Base-by-base conservation (phyloP, 495 filamentous ascomycete species). In the Penicillium coffeae region DNA sequence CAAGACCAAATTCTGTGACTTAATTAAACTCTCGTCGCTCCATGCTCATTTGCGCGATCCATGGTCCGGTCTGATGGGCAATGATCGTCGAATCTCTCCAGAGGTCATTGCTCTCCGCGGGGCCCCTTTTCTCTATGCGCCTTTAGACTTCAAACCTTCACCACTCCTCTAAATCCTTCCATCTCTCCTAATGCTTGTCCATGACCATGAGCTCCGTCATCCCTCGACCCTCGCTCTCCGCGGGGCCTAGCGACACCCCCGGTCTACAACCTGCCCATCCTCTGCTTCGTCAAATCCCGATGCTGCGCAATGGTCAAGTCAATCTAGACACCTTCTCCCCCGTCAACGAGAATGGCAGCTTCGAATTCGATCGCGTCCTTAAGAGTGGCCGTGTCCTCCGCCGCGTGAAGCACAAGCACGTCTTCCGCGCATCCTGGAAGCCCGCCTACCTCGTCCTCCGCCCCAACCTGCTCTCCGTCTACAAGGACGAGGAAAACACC, bases 311-410 rank as follows among this genome's bases (percentile, higher is more conserved):
- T 38, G 73, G 74, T 22, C 74, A 81, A 58, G 64, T 86, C 38
- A 80, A 75, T 50, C 60, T 82, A 10, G 82, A 96, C 47, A 77
- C 79, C 8, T 82, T 83, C 58, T 86, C 83, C 13, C 88, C 89
- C 6, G 89, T 97, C 50, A 93, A 95, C 58, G 88, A 96, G 66
- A 90, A 96, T 62, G 93, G 93, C 30, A 89, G 88, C 62, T 98
- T 95, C 65, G 90, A 89, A 56, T 93, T 94, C 59, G 93, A 98
- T 63, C 83, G 90, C 13, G 88, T 96, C 34, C 69, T 97, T 58
- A 96, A 95, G 69, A 82, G 83, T 40, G 91, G 92, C 16, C 85
- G 82, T 57, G 84, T 95, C 33, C 77, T 82, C 54, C 95, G 94
- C 65, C 82, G 92, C 27, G 92, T 89, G 10, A 84, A 89, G 44